Conservation (phyloP, 306 rosid genomes). For the Quercus mongolica region DNA sequence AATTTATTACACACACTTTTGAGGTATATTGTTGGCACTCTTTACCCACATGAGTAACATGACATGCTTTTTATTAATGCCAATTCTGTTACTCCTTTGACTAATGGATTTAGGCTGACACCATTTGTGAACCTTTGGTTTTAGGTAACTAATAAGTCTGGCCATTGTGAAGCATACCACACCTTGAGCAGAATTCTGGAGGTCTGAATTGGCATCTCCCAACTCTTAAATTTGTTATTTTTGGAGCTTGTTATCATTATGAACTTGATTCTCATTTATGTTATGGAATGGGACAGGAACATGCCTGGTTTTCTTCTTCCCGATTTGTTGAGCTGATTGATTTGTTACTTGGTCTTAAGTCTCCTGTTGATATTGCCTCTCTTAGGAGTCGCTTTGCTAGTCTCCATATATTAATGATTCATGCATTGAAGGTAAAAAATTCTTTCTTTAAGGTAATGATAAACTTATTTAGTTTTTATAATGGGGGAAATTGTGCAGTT, state of each 20-base stretch:
- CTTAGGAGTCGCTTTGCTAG: conserved; percentile 71
- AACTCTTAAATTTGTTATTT: neutral
- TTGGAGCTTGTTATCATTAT: conserved; percentile 1
- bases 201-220: conserved; percentile 38
- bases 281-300: conserved; percentile 62
- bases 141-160: conserved; percentile 50
- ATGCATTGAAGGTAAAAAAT: conserved; percentile 64
- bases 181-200: conserved; percentile 70
- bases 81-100: neutral
- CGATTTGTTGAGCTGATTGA: conserved; percentile 57
- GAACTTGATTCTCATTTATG: conserved; percentile 7
- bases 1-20: conserved; percentile 45
- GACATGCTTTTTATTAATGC: conserved; percentile 3
- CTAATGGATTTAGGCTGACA: conserved; percentile 4
- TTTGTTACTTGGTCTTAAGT: conserved; percentile 51
- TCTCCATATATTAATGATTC: conserved; percentile 60
- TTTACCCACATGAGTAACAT: neutral
- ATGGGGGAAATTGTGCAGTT: no score
- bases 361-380: conserved; percentile 49
- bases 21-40: conserved; percentile 48
- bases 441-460: neutral
- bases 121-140: conserved; percentile 22
- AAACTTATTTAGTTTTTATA: neutral
- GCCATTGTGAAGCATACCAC: conserved; percentile 57
- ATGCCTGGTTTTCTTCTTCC: conserved; percentile 50